Base-by-base conservation (phyloP, 2,329 filamentous ascomycete genomes). In the Penicillium sclerotigenum region DNA sequence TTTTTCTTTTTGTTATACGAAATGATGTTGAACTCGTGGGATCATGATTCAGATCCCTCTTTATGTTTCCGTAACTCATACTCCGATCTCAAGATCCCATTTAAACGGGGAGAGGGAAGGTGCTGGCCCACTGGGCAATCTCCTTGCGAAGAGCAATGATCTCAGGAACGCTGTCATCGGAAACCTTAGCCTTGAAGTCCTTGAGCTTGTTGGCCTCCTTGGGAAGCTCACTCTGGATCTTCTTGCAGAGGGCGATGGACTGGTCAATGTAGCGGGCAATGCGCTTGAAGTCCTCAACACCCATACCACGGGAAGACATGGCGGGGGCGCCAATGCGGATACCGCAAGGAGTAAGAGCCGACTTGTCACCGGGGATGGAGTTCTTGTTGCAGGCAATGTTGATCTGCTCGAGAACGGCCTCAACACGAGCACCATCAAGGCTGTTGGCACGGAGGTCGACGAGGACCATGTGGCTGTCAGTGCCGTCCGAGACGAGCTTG, bases 351-450 rank as follows among this genome's bases (percentile, higher is more conserved):
- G 91, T 96, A 65, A 99, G 85, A 47, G 94, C 94, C 57, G 90
- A 96, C 83, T 96, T 97, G 83, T 99, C 94, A 62, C 94, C 94
- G 38, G 94, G 94, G 57, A 96, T 94, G 59, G 90, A 88, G 86
- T 99, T 99, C 87, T 99, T 99, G 87, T 99, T 99, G 85, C 91
- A 96, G 60, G 94, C 92, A 76, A 99, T 96, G 83, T 96, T 96
- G 79, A 97, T 94, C 76, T 95, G 89, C 82, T 99, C 94, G 20
- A 99, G 87, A 57, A 99, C 89, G 60, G 90, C 88, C 83, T 99
- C 94, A 40, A 97, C 89, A 76, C 94, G 91, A 56, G 89, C 88
- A 64, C 92, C 92, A 70, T 99, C 94, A 59, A 99, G 86, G 56
- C 83, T 82, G 72, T 94, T 89, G 36, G 90, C 86, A 79, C 96